Conservation (phyloP, 805 yeast genomes). For the Wickerhamiella alocasiicola region DNA sequence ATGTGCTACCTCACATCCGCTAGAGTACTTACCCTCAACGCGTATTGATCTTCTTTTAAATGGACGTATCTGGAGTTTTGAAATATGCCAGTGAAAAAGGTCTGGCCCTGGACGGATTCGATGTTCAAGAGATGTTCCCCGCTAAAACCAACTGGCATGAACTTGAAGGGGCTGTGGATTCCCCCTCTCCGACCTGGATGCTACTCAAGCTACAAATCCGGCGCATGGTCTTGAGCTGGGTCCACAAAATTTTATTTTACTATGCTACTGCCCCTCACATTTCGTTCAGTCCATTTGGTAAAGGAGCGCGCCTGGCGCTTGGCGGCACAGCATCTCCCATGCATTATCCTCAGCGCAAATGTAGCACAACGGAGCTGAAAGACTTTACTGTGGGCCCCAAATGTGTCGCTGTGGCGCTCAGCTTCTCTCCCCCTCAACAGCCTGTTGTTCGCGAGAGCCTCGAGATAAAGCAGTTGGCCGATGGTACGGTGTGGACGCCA, state of each 20-base stretch:
- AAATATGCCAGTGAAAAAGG: conserved; percentile 8
- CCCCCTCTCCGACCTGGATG: conserved; percentile 8
- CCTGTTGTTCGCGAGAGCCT: conserved; percentile 4
- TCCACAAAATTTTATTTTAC: not conserved
- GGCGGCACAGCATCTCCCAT: not conserved
- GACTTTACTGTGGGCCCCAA: conserved; percentile 2
- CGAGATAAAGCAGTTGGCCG: conserved; percentile 6
- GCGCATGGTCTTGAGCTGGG: not conserved
- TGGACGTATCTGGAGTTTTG: conserved; percentile 8
- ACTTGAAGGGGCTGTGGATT: conserved; percentile 3
- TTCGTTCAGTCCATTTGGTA: not conserved
- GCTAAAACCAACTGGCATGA: conserved; percentile 8
- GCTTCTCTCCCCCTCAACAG: not conserved
- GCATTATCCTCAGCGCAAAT: conserved; percentile 4
- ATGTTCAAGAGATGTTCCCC: conserved; percentile 7
- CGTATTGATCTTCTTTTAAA: too few species aligned
- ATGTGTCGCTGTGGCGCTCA: conserved; percentile 4
- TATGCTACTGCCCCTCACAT: conserved; percentile 3
- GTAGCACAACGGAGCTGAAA: conserved; percentile 2
- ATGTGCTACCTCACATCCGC: not conserved
- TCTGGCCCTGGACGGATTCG: conserved; percentile 8
- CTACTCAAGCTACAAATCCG: conserved; percentile 7
- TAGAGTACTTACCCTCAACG: too few species aligned
- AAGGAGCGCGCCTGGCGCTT: not conserved
- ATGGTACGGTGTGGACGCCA: conserved; percentile 3